Percentiles rank a stretch among this genome's conserved stretches.
Evolutionary conservation across 1,284 basidiomycete species (phyloP).

Genomic region (Papiliotrema fonsecae): DNA sequence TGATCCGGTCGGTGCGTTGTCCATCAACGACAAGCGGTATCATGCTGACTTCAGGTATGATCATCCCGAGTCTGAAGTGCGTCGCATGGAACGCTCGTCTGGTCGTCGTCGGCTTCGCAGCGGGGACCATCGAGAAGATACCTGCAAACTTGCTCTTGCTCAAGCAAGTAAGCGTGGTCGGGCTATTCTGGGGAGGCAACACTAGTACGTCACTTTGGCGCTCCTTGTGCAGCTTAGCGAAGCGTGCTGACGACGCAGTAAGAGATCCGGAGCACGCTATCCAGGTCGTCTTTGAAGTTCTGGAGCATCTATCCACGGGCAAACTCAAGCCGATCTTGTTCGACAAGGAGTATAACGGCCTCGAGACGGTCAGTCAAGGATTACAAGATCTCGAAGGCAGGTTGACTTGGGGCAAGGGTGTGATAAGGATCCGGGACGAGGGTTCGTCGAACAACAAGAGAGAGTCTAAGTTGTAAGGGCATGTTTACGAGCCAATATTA

Average conservation of each 20-base stretch:
- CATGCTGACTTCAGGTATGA: slow-evolving; percentile 22
- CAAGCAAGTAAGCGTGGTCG: slow-evolving; percentile 77
- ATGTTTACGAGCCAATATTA: neutral
- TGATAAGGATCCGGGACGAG: slow-evolving; percentile 59
- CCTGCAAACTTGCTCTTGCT: slow-evolving; percentile 82
- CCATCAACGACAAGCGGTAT: neutral
- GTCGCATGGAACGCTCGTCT: slow-evolving; percentile 91
- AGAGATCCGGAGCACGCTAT: slow-evolving; percentile 64
- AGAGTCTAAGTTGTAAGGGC: neutral
- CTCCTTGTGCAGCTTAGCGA: neutral
- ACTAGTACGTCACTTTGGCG: slow-evolving; percentile 51
- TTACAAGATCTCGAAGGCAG: slow-evolving; percentile 58
- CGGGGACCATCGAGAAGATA: slow-evolving; percentile 83
- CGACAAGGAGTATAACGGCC: slow-evolving; percentile 64
- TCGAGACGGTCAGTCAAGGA: slow-evolving; percentile 59
- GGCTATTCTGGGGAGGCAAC: slow-evolving; percentile 83
- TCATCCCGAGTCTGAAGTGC: slow-evolving; percentile 61
- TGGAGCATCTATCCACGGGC: slow-evolving; percentile 65
- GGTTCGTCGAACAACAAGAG: slow-evolving; percentile 5
- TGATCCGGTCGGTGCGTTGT: slow-evolving; percentile 73
- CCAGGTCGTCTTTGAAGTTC: slow-evolving; percentile 68
- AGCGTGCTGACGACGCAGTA: slow-evolving; percentile 47
- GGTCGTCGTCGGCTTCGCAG: slow-evolving; percentile 86
- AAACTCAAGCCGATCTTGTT: slow-evolving; percentile 70
- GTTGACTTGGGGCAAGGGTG: slow-evolving; percentile 89